phyloP scores from a whole-genome alignment of 2,329 filamentous ascomycete species.

The Colletotrichum somersetense region DNA sequence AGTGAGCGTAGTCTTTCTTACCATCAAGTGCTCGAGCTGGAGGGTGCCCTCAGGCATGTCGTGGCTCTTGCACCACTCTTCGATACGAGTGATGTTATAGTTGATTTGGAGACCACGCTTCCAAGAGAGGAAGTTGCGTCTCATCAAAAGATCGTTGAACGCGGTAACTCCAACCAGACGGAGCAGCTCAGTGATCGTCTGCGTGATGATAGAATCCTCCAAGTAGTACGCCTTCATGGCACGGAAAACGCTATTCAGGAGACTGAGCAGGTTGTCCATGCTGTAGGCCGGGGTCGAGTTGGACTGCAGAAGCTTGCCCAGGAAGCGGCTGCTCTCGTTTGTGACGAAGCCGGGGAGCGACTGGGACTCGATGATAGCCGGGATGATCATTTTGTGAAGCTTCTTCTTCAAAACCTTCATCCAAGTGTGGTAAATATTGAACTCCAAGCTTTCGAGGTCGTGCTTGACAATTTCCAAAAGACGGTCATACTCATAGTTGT shows the following conservation, averaged over 20 bases:
- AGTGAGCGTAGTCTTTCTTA: slow-evolving; percentile 54
- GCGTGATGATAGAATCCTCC: slow-evolving; percentile 94
- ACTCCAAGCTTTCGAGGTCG: slow-evolving; percentile 96
- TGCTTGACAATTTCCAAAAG: slow-evolving; percentile 99
- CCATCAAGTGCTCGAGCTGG: slow-evolving; percentile 98
- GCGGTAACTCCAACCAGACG: slow-evolving; percentile 95
- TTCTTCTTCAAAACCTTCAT: slow-evolving; percentile 99
- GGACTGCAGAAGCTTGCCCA: slow-evolving; percentile 93
- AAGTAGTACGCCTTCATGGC: slow-evolving; percentile 99
- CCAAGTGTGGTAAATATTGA: slow-evolving; percentile 99
- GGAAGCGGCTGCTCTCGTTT: slow-evolving; percentile 97
- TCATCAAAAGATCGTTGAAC: slow-evolving; percentile 98
- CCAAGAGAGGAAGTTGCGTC: slow-evolving; percentile 98
- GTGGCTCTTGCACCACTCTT: slow-evolving; percentile 99
- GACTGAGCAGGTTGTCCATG: slow-evolving; percentile 97
- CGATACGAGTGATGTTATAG: slow-evolving; percentile 99
- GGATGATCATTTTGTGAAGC: slow-evolving; percentile 99
- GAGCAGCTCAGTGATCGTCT: slow-evolving; percentile 94
- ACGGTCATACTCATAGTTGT: slow-evolving; percentile 99
- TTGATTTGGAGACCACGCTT: slow-evolving; percentile 99
- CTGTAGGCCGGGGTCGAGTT: slow-evolving; percentile 96
- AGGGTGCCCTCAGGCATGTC: slow-evolving; percentile 99
- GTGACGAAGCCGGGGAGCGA: slow-evolving; percentile 98
- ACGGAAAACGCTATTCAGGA: slow-evolving; percentile 97
- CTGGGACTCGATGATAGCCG: slow-evolving; percentile 98